Evolutionary conservation across 2,329 filamentous ascomycete genomes (phyloP), one percentile per base, ranked within the genome.

Genomic region (Trichoderma hamatum): DNA sequence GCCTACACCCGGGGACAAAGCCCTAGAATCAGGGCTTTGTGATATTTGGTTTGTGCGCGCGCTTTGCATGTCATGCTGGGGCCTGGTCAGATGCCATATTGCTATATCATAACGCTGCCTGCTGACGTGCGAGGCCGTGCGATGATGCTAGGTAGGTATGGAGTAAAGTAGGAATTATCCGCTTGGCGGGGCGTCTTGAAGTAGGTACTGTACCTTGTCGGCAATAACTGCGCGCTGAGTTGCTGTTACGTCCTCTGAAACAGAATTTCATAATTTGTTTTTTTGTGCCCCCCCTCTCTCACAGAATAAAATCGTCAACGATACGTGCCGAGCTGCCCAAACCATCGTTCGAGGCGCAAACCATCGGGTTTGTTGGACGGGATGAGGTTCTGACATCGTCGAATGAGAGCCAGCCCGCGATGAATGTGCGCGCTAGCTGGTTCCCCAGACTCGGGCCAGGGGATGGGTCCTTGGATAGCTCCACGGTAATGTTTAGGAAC

Each of bases 381-480:
- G 32, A 36, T 58, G 30, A 30, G n/a, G 55, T 32, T 49, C 52
- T 34, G 24, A 51, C 30, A 49, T 10, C 19, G 63, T 67, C 70
- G 70, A 71, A 71, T 71, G 34, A 66, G 65, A 71, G 30, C 46
- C 54, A 21, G 69, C 65, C 26, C 21, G 69, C 52, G 21, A 55
- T 28, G 60, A 69, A 60, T 68, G 71, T 71, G 69, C 51, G 69
- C 71, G 70, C 69, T 70, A 70, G 56, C 69, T 30, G 32, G 61
- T 69, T 68, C 49, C 68, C 61, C 68, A 52, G 54, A 65, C 52
- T 63, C 61, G 61, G 60, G 68, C 59, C 60, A 69, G 46, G 19
- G 51, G 60, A 65, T 59, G 52, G 60, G 56, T 56, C 46, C 61
- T 32, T 49, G 32, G 55, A n/a, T 43, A 66, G 56, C 68, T 67